Evolutionary conservation across 2,329 filamentous ascomycete species (phyloP).

Genomic region (Elsinoe perseae): DNA sequence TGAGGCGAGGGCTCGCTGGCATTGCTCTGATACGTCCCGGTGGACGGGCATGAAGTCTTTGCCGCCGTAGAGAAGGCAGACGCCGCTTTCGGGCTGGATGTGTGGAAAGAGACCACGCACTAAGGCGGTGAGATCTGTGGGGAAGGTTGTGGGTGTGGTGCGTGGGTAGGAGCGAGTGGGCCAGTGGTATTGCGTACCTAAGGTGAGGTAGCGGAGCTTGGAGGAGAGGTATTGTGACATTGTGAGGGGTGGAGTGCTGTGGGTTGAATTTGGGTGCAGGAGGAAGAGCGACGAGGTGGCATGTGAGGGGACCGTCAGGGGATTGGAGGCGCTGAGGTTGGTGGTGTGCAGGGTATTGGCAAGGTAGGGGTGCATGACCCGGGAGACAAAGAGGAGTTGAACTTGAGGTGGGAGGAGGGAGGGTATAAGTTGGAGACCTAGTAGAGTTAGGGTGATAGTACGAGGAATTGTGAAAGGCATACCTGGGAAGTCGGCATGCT

Average conservation of each 20-base stretch:
- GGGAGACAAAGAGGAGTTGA: constrained; percentile 18
- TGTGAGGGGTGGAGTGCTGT: constrained; percentile 16
- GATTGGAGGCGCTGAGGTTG: constrained; percentile 18
- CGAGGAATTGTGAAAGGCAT: neutral
- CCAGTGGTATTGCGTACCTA: constrained; percentile 21
- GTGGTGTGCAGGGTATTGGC: constrained; percentile 18
- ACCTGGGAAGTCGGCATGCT: constrained; percentile 33
- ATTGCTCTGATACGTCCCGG: constrained; percentile 19
- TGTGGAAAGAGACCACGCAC: constrained; percentile 18
- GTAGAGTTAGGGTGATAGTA: neutral
- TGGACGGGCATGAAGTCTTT: constrained; percentile 21
- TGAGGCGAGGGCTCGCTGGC: constrained; percentile 15
- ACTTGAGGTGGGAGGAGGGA: constrained; percentile 16
- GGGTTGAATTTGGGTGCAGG: constrained; percentile 27
- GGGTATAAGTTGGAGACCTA: constrained; percentile 18
- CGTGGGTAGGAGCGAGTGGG: constrained; percentile 19
- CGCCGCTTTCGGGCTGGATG: constrained; percentile 18
- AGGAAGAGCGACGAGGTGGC: constrained; percentile 25
- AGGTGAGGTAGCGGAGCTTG: constrained; percentile 20
- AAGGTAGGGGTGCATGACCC: constrained; percentile 18
- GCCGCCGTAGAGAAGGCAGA: constrained; percentile 18
- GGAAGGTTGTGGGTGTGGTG: constrained; percentile 16
- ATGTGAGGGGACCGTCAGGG: constrained; percentile 15
- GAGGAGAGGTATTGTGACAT: constrained; percentile 17
- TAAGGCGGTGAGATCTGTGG: constrained; percentile 15